phyloP scores from a whole-genome alignment of 1,139 yeast species.

The Suhomyces anneliseae region DNA sequence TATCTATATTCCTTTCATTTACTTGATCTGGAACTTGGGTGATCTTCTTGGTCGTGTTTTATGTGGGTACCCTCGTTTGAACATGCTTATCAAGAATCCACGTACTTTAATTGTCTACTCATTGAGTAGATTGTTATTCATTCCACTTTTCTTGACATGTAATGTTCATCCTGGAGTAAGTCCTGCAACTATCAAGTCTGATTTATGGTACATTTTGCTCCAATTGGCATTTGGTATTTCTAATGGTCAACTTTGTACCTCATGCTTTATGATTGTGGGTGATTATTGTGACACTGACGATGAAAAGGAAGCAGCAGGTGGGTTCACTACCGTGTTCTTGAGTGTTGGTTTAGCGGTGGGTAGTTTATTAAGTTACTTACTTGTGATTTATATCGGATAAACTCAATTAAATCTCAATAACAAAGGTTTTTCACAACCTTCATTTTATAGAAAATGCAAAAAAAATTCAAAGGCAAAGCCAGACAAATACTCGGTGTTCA shows the following conservation, averaged over 20 bases:
- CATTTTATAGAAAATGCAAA: too few relatives aligned
- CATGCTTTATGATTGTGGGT: constrained; percentile 80
- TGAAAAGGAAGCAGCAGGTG: constrained; percentile 92
- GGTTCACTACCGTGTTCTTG: constrained; percentile 76
- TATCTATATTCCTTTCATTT: constrained; percentile 73
- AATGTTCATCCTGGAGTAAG: constrained; percentile 46
- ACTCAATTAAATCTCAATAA: neutral
- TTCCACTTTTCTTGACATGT: constrained; percentile 70
- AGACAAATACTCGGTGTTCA: neutral
- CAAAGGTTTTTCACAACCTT: neutral
- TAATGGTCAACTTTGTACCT: constrained; percentile 82
- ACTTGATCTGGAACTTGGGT: constrained; percentile 85
- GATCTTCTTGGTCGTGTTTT: constrained; percentile 76
- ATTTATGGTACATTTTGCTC: constrained; percentile 61
- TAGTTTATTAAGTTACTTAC: constrained; percentile 66
- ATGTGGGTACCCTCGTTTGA: constrained; percentile 54
- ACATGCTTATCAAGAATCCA: constrained; percentile 40
- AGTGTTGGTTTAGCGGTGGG: constrained; percentile 79
- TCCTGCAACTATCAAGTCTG: constrained; percentile 50
- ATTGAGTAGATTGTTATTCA: constrained; percentile 50
- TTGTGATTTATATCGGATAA: constrained; percentile 42
- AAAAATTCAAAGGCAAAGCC: neutral
- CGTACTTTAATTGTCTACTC: constrained; percentile 50
- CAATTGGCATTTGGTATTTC: constrained; percentile 82
- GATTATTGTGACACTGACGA: constrained; percentile 50